These are phyloP conservation scores for Hyphopichia pseudoburtonii DNA, from an alignment of 1,139 yeast genomes.

Conservation along the genomic window DNA sequence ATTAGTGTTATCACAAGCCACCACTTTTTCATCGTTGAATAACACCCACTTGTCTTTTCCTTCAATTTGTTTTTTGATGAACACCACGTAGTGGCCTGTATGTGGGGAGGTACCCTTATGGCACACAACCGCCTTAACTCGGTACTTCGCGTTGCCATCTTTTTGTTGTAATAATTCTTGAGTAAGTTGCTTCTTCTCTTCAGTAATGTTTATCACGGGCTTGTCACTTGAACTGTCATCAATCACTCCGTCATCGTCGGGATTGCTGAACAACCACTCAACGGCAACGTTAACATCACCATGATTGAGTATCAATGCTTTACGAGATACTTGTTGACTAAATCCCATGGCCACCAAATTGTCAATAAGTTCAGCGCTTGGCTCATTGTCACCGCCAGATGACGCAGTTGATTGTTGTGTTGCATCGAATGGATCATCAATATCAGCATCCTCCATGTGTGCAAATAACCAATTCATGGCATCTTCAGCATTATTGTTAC, in stretches of 20 bases:
- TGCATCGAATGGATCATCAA: conserved; percentile 59
- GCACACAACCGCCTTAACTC: conserved; percentile 72
- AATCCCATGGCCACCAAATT: conserved; percentile 80
- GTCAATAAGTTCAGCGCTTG: conserved; percentile 44
- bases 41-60: conserved; percentile 68
- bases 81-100: conserved; percentile 95
- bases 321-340: conserved; percentile 55
- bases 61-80: conserved; percentile 48
- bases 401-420: conserved; percentile 7
- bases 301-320: conserved; percentile 61
- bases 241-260: conserved; percentile 55
- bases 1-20: conserved; percentile 60
- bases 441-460: conserved; percentile 82
- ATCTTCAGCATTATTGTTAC: conserved; percentile 64
- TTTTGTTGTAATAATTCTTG: conserved; percentile 14
- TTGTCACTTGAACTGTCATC: conserved; percentile 11
- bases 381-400: conserved; percentile 15
- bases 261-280: conserved; percentile 84
- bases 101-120: conserved; percentile 95
- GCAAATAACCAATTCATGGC: conserved; percentile 92
- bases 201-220: conserved; percentile 19
- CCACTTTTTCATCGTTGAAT: conserved; percentile 93
- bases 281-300: conserved; percentile 74
- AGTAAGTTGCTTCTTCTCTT: conserved; percentile 20
- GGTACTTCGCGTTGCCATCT: conserved; percentile 33